Percentiles rank a stretch among this genome's conserved stretches.
These are phyloP conservation scores for Pyrus hybrid DNA, from an alignment of 331 rosid genomes.

Conservation along the genomic window DNA sequence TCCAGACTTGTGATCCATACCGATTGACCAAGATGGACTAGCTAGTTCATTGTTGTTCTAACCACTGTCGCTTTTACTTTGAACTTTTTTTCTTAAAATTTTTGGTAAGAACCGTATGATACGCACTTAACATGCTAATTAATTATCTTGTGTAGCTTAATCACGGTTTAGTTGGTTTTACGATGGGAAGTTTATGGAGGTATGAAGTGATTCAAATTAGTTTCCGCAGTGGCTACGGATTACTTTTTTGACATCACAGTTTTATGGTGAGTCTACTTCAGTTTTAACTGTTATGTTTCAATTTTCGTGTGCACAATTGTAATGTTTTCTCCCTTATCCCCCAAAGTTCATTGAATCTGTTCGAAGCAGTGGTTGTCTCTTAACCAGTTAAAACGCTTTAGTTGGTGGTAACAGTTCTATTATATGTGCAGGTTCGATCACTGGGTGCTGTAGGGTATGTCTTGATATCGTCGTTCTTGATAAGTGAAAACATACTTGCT, in stretches of 20 bases:
- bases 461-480: conserved; percentile 67
- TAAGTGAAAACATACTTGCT: conserved; percentile 85
- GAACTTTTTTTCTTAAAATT: no score
- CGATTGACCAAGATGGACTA: neutral
- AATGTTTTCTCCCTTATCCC: conserved; percentile 34
- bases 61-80: neutral
- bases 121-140: conserved; percentile 19
- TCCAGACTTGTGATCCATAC: neutral
- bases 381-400: no score
- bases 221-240: neutral
- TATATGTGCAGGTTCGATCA: conserved; percentile 62
- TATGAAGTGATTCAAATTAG: conserved; percentile 31
- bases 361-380: conserved; percentile 9
- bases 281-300: conserved; percentile 26
- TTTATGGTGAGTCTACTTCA: neutral
- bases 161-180: conserved; percentile 82
- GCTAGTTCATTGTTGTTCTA: neutral
- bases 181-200: conserved; percentile 96
- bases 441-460: conserved; percentile 88
- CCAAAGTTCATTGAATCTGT: neutral
- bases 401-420: neutral
- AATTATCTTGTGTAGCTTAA: conserved; percentile 62
- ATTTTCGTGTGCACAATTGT: conserved; percentile 80
- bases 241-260: no score
- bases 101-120: neutral